Conservation (phyloP, 805 yeast species). For the Alloascoidea hylecoeti region DNA sequence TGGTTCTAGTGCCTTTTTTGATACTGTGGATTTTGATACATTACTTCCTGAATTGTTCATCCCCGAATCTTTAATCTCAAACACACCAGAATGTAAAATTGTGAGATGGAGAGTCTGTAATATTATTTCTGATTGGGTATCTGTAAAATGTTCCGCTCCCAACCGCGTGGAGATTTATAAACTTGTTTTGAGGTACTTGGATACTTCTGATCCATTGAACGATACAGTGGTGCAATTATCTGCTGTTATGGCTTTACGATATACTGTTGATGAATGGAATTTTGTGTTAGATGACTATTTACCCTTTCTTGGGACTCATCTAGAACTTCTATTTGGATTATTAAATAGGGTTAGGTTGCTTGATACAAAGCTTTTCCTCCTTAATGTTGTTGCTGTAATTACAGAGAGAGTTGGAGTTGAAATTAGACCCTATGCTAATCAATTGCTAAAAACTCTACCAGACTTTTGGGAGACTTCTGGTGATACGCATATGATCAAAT, state of each 20-base stretch:
- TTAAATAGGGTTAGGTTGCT: conserved; percentile 38
- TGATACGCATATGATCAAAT: conserved; percentile 20
- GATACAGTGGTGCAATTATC: conserved; percentile 78
- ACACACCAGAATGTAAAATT: conserved; percentile 39
- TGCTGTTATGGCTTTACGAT: conserved; percentile 53
- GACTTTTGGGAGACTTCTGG: conserved; percentile 55
- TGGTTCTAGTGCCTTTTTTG: conserved; percentile 51
- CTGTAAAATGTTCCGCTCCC: conserved; percentile 45
- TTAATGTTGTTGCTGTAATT: conserved; percentile 53
- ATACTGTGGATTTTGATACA: conserved; percentile 54
- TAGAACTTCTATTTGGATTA: conserved; percentile 32
- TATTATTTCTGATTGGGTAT: conserved; percentile 71
- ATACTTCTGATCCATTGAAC: conserved; percentile 28
- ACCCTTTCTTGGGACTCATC: conserved; percentile 44
- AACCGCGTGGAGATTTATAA: conserved; percentile 45
- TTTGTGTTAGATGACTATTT: conserved; percentile 55
- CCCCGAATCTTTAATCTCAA: conserved; percentile 42
- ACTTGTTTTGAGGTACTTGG: conserved; percentile 36
- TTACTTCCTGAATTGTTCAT: conserved; percentile 43
- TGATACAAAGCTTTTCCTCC: conserved; percentile 64
- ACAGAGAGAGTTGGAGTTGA: conserved; percentile 17
- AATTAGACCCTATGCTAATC: conserved; percentile 15
- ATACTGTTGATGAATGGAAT: conserved; percentile 76
- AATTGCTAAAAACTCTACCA: conserved; percentile 38
- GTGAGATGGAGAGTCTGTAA: conserved; percentile 67